Evolutionary conservation across 495 filamentous ascomycete genomes (phyloP).

Genomic region (Lindgomyces ingoldianus): DNA sequence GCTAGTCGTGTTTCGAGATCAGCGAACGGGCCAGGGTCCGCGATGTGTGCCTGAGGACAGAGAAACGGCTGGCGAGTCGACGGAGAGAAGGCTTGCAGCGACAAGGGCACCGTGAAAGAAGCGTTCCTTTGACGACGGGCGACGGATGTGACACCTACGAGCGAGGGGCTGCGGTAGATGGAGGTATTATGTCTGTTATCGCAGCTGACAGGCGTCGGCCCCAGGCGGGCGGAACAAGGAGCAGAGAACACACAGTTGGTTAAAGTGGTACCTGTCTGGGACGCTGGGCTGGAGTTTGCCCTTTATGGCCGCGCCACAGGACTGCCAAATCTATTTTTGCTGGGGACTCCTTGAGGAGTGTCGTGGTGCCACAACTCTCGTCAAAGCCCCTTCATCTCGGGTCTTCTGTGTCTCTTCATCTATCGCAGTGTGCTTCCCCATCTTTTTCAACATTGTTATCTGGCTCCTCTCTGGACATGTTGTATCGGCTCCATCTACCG

Average conservation of each 20-base stretch:
- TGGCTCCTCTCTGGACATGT: not conserved
- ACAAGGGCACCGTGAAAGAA: too few species aligned
- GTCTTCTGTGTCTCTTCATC: not conserved
- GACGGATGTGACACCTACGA: too few species aligned
- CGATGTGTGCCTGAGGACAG: not conserved
- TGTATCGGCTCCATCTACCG: too few species aligned
- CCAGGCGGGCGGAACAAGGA: not conserved
- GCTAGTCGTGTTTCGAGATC: slow-evolving; percentile 12
- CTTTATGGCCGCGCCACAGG: not conserved
- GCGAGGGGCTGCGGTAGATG: too few species aligned
- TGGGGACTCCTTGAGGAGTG: not conserved
- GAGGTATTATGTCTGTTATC: too few species aligned
- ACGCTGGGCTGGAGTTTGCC: not conserved
- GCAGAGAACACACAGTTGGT: not conserved
- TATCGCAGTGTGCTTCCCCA: slow-evolving; percentile 6
- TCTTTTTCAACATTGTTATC: slow-evolving; percentile 10
- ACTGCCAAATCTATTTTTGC: slow-evolving; percentile 6
- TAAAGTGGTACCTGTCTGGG: not conserved
- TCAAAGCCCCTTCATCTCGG: not conserved
- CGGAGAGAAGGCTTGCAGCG: too few species aligned
- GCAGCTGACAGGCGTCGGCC: slow-evolving; percentile 20
- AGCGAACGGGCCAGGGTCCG: not conserved
- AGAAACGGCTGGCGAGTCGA: too few species aligned
- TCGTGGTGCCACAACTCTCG: too few species aligned
- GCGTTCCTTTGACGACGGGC: too few species aligned